phyloP scores from a whole-genome alignment of 768 basidiomycete genomes.

The Auricularia auricula-judae region DNA sequence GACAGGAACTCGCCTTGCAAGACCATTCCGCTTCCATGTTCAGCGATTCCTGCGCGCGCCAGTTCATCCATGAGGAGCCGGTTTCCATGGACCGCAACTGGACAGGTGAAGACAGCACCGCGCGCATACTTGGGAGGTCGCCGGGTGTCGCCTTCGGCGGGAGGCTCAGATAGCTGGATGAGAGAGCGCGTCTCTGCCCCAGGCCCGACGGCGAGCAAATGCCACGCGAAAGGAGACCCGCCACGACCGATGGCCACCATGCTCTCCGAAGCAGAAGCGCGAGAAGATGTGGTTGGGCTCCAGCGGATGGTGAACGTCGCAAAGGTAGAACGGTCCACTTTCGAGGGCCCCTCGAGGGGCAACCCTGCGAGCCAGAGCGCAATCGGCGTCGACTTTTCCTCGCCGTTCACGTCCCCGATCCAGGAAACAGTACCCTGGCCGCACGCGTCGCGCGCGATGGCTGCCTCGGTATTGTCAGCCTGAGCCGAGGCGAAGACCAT shows the following conservation, averaged over 20 bases:
- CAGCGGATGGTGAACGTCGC: background rate
- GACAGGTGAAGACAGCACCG: background rate
- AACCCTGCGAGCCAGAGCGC: slow-evolving; percentile 26
- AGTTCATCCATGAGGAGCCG: background rate
- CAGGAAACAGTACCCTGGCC: slow-evolving; percentile 25
- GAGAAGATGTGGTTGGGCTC: background rate
- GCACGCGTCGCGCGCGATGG: slow-evolving; percentile 17
- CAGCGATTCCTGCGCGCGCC: background rate
- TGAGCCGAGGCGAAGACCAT: slow-evolving; percentile 12
- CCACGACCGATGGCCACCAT: background rate
- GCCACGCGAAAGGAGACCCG: background rate
- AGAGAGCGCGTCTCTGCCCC: background rate
- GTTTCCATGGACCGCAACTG: background rate
- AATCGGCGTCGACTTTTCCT: slow-evolving; percentile 18
- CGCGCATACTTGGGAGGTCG: background rate
- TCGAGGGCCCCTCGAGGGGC: background rate
- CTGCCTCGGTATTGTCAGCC: slow-evolving; percentile 13
- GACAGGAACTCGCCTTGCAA: background rate
- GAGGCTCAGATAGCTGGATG: background rate
- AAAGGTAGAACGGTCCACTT: background rate
- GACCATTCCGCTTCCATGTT: background rate
- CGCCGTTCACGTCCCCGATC: slow-evolving; percentile 24
- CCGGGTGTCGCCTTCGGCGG: background rate
- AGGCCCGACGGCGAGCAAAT: background rate
- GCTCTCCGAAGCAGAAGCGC: too few species aligned